Base-by-base conservation (phyloP, 2,329 filamentous ascomycete genomes). In the Daldinia sp. region DNA sequence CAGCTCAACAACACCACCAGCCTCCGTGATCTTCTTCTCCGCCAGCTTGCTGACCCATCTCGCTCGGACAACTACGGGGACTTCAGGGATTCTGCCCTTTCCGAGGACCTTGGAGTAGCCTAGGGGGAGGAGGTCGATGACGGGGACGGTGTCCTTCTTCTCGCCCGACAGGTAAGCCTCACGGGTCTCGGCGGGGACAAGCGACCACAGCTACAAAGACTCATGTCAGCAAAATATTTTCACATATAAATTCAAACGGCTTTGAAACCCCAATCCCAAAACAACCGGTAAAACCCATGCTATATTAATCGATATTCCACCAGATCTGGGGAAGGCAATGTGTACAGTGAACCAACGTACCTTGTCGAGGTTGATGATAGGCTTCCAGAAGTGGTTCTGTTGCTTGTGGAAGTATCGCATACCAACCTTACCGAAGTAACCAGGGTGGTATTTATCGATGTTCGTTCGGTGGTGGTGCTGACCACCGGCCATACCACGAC, bases 51-150 rank as follows among this genome's bases (percentile, higher is more conserved):
- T 94, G 85, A 99, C 93, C 88, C 94, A 98, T 83, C 96, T 89
- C 78, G 96, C 95, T 82, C 93, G 93, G 76, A 99, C 94, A 80
- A 99, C 93, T 79, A 99, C 85, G 77, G 96, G 96, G 80, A 98
- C 89, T 81, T 95, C 88, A 80, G 96, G 95, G 79, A 98, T 88
- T 81, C 95, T 91, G 85, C 96, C 96, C 91, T 99, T 99, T 83
- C 96, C 97, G 82, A 99, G 92, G 77, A 99, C 90, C 89, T 99
- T 99, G 82, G 94, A 93, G 91, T 98, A 99, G 78, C 97, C 96
- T 84, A 97, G 92, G 79, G 94, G 89, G 74, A 98, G 92, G 83
- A 99, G 93, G 87, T 99, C 95, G 87, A 99, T 91, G 81, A 99
- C 96, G 82, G 96, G 96, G 74, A 95, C 94, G 82, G 93, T 97